Base-by-base conservation (phyloP, 257 asterid genomes). In the Thymus mandschuricus region DNA sequence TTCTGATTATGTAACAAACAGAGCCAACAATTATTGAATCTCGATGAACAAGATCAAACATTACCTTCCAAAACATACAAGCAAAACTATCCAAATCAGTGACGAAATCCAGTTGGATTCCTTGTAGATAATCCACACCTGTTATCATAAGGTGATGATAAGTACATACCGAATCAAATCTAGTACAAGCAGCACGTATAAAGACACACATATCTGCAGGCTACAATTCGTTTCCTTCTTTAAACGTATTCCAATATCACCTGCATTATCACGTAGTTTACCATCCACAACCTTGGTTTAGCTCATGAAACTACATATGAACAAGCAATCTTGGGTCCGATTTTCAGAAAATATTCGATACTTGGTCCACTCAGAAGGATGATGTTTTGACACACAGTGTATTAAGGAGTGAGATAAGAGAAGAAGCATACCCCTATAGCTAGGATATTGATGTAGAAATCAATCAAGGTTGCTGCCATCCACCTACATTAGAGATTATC, bases 11-110 rank as follows among this genome's bases (percentile, higher is more conserved):
- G 33, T 28, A 56, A 28, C 2, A 29, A 10, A 11, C 4, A 57
- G 41, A 57, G 41, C 15, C 8, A 11, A 41, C 31, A 41, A 40
- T 40, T 27, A 30, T 28, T 33, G 34, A 70, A 57, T 40, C n/a
- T 13, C 46, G 48, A 66, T 4, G 29, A 61, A 54, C n/a, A 63
- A 68, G 60, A 29, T 55, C 43, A 2, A 69, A 45, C 3, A 64
- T 40, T 87, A 91, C 97, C 97, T 89, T 83, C 97, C 96, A 2
- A 84, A 82, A 76, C 95, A 86, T 70, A 91, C 60, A 46, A 91
- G 85, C 70, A 87, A 69, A 80, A 81, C 60, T 45, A 81, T 68
- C 96, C 96, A 89, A 75, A 91, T 40, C 21, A 86, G 4, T 48
- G 86, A 61, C 56, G n/a, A 70, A 69, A 83, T 81, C 96, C 95